A percentile compares a stretch with the other conserved stretches of the same genome.
These are phyloP conservation scores for Thielaviopsis euricoi DNA, from an alignment of 2,329 filamentous ascomycete species.

Conservation along the genomic window DNA sequence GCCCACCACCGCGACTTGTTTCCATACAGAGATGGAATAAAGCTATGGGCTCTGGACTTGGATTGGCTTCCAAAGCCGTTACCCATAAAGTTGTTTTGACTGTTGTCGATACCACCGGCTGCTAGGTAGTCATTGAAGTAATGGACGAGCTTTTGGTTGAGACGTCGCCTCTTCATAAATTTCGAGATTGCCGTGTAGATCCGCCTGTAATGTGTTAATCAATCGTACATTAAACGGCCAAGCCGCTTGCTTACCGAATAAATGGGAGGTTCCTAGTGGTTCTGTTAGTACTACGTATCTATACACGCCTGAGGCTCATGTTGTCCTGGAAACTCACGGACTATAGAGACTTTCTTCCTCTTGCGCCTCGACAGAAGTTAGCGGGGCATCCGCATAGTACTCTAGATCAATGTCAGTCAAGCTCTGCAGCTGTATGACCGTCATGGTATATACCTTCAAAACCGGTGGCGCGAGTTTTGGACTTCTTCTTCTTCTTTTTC, in stretches of 20 bases:
- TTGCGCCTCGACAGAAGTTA: conserved; percentile 51
- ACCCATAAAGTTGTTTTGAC: conserved; percentile 40
- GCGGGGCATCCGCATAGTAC: conserved; percentile 62
- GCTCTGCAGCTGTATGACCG: neutral
- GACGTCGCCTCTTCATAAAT: conserved; percentile 44
- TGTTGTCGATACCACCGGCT: conserved; percentile 62
- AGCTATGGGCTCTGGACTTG: conserved; percentile 41
- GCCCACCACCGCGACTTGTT: conserved; percentile 30
- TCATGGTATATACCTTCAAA: conserved; percentile 43
- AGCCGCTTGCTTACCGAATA: conserved; percentile 28
- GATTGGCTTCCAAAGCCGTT: conserved; percentile 25
- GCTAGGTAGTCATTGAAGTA: conserved; percentile 68
- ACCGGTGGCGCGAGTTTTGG: conserved; percentile 37
- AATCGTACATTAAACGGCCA: neutral
- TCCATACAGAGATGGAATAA: conserved; percentile 36
- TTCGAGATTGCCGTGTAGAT: conserved; percentile 2
- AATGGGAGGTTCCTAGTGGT: conserved; percentile 32
- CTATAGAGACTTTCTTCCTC: conserved; percentile 51
- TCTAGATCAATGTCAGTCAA: conserved; percentile 25
- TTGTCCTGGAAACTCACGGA: conserved; percentile 26
- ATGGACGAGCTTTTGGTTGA: conserved; percentile 42
- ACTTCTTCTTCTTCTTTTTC: conserved; percentile 12
- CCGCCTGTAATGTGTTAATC: conserved; percentile 2
- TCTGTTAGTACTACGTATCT: conserved; percentile 14
- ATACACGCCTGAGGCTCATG: neutral